Evolutionary conservation across 768 basidiomycete genomes (phyloP).

Genomic region (Melanogaster broomeanus): DNA sequence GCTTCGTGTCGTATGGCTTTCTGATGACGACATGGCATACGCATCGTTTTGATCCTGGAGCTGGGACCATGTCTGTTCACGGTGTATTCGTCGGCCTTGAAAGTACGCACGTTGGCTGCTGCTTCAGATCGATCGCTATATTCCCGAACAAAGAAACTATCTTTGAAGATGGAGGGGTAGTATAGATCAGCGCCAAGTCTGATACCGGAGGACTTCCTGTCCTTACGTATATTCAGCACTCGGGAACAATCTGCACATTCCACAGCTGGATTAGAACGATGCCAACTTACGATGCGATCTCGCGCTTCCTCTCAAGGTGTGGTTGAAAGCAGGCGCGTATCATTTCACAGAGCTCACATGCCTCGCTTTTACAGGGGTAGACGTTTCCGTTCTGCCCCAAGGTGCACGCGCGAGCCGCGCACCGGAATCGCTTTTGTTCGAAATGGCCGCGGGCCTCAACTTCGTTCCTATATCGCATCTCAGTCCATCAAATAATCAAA

Average conservation of each 20-base stretch:
- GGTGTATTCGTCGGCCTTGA: constrained; percentile 23
- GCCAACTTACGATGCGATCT: constrained; percentile 10
- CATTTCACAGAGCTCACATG: constrained; percentile 21
- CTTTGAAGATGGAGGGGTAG: constrained; percentile 24
- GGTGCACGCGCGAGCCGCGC: constrained; percentile 21
- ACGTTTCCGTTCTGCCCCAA: constrained; percentile 22
- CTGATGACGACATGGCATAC: constrained; percentile 26
- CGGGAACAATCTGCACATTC: too few relatives aligned
- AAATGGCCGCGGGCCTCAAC: constrained; percentile 17
- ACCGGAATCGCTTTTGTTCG: constrained; percentile 25
- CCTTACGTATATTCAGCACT: not conserved
- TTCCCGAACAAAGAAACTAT: not conserved
- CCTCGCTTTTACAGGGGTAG: constrained; percentile 8
- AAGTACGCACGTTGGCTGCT: not conserved
- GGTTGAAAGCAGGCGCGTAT: constrained; percentile 24
- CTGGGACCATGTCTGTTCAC: constrained; percentile 2
- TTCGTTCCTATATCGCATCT: constrained; percentile 7
- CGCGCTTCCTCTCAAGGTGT: constrained; percentile 18
- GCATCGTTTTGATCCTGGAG: constrained; percentile 17
- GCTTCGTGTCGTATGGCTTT: not conserved
- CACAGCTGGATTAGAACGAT: not conserved
- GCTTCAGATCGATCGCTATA: not conserved
- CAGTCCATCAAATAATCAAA: not conserved
- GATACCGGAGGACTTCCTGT: constrained; percentile 13
- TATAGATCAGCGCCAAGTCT: constrained; percentile 29